Conservation (phyloP, 2,329 filamentous ascomycete species). For the Fusarium albidum region DNA sequence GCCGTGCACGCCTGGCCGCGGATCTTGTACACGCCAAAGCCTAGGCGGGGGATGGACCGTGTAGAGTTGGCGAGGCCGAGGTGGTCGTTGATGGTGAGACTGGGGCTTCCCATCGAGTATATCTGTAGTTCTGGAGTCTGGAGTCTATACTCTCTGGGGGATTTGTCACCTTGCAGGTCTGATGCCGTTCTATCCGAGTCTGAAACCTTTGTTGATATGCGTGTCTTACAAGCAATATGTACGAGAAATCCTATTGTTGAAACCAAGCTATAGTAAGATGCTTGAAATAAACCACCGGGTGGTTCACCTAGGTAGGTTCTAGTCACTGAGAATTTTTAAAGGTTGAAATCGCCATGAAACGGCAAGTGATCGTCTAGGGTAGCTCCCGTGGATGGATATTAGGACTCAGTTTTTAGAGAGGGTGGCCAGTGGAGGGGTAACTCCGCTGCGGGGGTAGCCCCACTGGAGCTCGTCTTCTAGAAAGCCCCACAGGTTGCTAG, state of each 20-base stretch:
- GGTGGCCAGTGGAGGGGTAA: too few relatives aligned
- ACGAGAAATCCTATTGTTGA: too few relatives aligned
- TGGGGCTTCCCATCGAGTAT: constrained; percentile 4
- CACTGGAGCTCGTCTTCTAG: constrained; percentile 31
- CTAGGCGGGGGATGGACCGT: constrained; percentile 66
- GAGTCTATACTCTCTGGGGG: constrained; percentile 32
- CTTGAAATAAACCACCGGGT: too few relatives aligned
- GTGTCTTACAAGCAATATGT: too few relatives aligned
- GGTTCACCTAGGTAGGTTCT: too few relatives aligned
- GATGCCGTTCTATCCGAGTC: too few relatives aligned
- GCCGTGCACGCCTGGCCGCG: constrained; percentile 60
- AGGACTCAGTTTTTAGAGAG: too few relatives aligned
- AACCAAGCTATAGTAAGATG: too few relatives aligned
- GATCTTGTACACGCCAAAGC: constrained; percentile 76
- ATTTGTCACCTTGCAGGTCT: too few relatives aligned
- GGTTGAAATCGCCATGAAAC: too few relatives aligned
- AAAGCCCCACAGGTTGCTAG: constrained; percentile 37
- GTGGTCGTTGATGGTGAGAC: constrained; percentile 21
- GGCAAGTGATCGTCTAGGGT: neutral
- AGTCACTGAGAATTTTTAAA: too few relatives aligned
- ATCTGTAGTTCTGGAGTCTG: neutral
- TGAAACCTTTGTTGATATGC: too few relatives aligned
- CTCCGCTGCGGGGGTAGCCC: neutral
- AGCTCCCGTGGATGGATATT: neutral
- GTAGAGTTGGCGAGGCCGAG: constrained; percentile 36